A percentile compares a stretch with the other conserved stretches of the same genome.
phyloP scores from a whole-genome alignment of 1,139 yeast species.

The Casaregolazyma suthepensis region DNA sequence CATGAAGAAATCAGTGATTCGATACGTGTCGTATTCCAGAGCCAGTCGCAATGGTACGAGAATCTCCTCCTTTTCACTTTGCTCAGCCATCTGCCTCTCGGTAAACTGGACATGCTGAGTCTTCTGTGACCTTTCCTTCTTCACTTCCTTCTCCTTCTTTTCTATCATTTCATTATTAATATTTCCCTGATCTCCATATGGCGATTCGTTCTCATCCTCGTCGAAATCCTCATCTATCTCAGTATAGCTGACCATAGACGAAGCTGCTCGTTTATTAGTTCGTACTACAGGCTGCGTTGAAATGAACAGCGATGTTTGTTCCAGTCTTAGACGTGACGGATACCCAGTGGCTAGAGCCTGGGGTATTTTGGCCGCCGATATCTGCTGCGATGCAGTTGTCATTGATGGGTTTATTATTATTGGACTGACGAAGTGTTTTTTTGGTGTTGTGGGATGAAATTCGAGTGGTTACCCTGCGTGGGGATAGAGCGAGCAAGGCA shows the following conservation, averaged over 20 bases:
- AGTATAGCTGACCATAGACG: constrained; percentile 68
- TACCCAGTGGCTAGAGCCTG: constrained; percentile 74
- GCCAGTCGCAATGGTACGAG: constrained; percentile 76
- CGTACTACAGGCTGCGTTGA: constrained; percentile 70
- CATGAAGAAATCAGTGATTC: constrained; percentile 74
- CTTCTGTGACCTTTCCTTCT: constrained; percentile 25
- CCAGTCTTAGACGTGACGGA: constrained; percentile 57
- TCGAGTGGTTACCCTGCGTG: neutral
- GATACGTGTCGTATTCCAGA: constrained; percentile 56
- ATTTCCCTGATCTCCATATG: constrained; percentile 1
- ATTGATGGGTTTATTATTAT: neutral
- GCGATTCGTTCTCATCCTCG: constrained; percentile 50
- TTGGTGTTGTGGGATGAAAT: neutral
- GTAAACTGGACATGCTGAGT: constrained; percentile 31
- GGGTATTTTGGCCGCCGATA: constrained; percentile 38
- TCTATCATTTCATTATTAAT: constrained; percentile 10
- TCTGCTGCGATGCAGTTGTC: constrained; percentile 6
- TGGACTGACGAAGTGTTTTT: neutral
- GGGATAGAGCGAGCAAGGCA: too few species aligned
- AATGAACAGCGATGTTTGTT: constrained; percentile 61
- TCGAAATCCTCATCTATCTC: constrained; percentile 75
- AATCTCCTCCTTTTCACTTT: constrained; percentile 36
- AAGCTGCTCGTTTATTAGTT: constrained; percentile 65
- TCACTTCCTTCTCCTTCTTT: constrained; percentile 22
- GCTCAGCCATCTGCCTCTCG: constrained; percentile 31